Base-by-base conservation (phyloP, 2,329 filamentous ascomycete genomes). In the Trichoderma sp. region DNA sequence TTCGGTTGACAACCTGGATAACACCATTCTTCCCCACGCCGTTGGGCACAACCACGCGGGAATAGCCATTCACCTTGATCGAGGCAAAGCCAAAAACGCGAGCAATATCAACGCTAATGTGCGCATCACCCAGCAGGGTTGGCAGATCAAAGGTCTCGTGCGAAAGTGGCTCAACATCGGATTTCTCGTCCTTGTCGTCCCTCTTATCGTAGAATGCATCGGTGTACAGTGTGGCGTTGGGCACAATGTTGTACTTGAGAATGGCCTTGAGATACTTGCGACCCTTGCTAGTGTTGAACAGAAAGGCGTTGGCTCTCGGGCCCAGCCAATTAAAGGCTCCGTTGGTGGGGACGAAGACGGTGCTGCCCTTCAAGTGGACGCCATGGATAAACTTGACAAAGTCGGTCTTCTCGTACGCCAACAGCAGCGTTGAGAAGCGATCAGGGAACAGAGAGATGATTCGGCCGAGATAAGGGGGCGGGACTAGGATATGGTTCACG, bases 281-380 rank as follows among this genome's bases (percentile, higher is more conserved):
- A 1, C 94, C 94, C 64, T 84, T 86, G 32, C 87, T 83, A 69
- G 90, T 92, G 78, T 86, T 86, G 85, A 97, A 97, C 4, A 97
- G 84, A 84, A 97, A 97, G 26, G 89, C 91, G 76, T 95, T 96
- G 74, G 90, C 87, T 67, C 78, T 83, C 1, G 87, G 85, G 0
- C 93, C 93, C 1, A 97, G 89, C 72, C 87, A 87, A 74, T 85
- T 77, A 82, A 95, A 97, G n/a, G 94, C 94, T 5, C 80, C 81
- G 84, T 97, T 97, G 56, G 86, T 88, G 0, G 94, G 94, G 0
- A 91, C 91, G 75, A 97, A 96, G 70, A 96, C 77, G 3, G 94
- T 97, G 49, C 89, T 88, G 43, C 93, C 93, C 2, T 82, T 79
- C 43, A 81, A 81, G 21, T 78, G 74, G 72, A 85, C 82, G 73